phyloP scores from a whole-genome alignment of 768 basidiomycete genomes.

The Leccinum rimulosum region DNA sequence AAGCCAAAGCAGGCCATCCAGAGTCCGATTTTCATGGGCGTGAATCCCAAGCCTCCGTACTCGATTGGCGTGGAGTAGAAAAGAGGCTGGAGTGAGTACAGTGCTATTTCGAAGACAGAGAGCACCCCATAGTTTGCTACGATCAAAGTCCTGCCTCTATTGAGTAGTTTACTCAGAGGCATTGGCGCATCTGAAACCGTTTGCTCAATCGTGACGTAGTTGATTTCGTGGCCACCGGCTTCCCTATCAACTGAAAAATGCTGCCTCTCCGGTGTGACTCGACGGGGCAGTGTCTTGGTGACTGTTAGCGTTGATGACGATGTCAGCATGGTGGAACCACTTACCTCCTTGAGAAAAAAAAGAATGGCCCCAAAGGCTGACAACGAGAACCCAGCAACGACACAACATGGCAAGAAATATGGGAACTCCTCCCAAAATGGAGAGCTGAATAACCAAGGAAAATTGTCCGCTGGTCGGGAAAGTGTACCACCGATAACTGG shows the following conservation, averaged over 20 bases:
- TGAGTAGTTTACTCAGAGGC: conserved; percentile 31
- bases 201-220: conserved; percentile 16
- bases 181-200: conserved; percentile 16
- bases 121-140: conserved; percentile 39
- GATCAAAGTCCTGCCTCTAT: conserved; percentile 27
- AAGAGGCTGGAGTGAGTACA: conserved; percentile 37
- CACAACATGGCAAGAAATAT: conserved; percentile 43
- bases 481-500: conserved; percentile 59
- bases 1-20: conserved; percentile 36
- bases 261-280: conserved; percentile 12
- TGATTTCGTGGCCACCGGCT: conserved; percentile 5
- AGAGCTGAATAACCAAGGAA: conserved; percentile 45
- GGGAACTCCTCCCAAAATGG: conserved; percentile 52
- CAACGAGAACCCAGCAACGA: conserved; percentile 26
- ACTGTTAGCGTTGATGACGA: conserved; percentile 4
- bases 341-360: conserved; percentile 32
- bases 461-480: conserved; percentile 53
- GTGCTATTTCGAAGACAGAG: conserved; percentile 34
- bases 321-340: not conserved
- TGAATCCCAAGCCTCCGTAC: conserved; percentile 37
- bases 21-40: conserved; percentile 36
- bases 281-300: conserved; percentile 20
- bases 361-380: conserved; percentile 20
- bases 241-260: conserved; percentile 12
- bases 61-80: conserved; percentile 38